Conservation (phyloP, 2,329 filamentous ascomycete genomes). For the Penicillium glabrum region DNA sequence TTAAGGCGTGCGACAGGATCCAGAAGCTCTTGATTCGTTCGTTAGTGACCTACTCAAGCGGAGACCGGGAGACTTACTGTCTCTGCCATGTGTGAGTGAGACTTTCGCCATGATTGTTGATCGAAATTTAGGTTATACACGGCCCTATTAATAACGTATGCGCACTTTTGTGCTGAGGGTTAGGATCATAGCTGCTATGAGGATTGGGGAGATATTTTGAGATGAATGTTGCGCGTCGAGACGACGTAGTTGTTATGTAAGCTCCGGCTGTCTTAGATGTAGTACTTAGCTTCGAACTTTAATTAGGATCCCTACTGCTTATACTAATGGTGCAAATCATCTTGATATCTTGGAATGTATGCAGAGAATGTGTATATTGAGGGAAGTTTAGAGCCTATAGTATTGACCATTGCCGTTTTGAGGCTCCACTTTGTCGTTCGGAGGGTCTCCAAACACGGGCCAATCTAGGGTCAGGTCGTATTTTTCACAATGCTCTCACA, state of each 20-base stretch:
- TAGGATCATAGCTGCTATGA: background rate
- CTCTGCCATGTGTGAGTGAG: conserved; percentile 14
- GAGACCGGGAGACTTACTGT: conserved; percentile 1
- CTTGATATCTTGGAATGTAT: background rate
- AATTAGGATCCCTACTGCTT: background rate
- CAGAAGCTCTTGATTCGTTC: conserved; percentile 9
- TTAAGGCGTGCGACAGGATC: conserved; percentile 15
- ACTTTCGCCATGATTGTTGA: conserved; percentile 8
- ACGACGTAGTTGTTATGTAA: conserved; percentile 4
- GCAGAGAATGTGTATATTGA: too few species aligned
- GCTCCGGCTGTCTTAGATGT: background rate
- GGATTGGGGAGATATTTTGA: background rate
- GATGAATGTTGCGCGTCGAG: background rate
- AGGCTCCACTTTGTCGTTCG: background rate
- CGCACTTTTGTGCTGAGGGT: background rate
- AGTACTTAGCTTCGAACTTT: too few species aligned
- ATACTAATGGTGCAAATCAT: background rate
- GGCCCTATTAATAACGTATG: conserved; percentile 1
- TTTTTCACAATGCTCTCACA: background rate
- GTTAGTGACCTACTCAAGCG: background rate
- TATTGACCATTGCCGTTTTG: background rate
- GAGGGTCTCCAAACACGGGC: background rate
- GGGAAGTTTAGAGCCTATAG: background rate
- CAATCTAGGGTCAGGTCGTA: background rate
- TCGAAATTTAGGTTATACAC: background rate